Conservation (phyloP, 371 early-diverging fungal species). For the Mucor ambiguus region DNA sequence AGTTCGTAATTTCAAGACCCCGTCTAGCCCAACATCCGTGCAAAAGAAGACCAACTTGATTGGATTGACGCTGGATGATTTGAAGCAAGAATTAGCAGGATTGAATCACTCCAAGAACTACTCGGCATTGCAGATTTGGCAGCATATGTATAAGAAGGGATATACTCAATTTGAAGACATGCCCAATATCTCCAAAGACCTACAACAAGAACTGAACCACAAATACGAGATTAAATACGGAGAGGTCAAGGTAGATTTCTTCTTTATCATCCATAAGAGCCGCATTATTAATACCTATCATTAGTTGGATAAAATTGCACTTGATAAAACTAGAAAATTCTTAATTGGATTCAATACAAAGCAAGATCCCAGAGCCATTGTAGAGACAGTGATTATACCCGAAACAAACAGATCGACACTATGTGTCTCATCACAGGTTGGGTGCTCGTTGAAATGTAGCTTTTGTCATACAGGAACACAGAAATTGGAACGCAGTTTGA, state of each 20-base stretch:
- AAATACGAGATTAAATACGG: slow-evolving; percentile 65
- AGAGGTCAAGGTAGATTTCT: slow-evolving; percentile 50
- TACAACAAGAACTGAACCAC: slow-evolving; percentile 53
- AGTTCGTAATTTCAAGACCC: slow-evolving; percentile 13
- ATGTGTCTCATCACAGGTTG: slow-evolving; percentile 90
- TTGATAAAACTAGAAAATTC: slow-evolving; percentile 64
- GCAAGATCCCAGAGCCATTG: slow-evolving; percentile 57
- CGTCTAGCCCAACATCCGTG: not conserved
- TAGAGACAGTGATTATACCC: slow-evolving; percentile 75
- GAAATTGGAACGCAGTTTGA: slow-evolving; percentile 76
- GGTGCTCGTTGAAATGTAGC: slow-evolving; percentile 85
- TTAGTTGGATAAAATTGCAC: slow-evolving; percentile 46
- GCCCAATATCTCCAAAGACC: slow-evolving; percentile 58
- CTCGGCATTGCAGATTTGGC: slow-evolving; percentile 65
- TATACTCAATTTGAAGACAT: slow-evolving; percentile 61
- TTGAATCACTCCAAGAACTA: slow-evolving; percentile 44
- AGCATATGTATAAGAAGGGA: slow-evolving; percentile 70
- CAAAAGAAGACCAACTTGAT: slow-evolving; percentile 50
- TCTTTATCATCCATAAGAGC: not conserved
- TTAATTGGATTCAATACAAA: slow-evolving; percentile 52
- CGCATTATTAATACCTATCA: not conserved
- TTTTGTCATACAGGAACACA: slow-evolving; percentile 96
- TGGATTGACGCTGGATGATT: slow-evolving; percentile 43
- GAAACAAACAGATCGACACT: slow-evolving; percentile 74
- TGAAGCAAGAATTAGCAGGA: slow-evolving; percentile 39